Conservation (phyloP, 75 land plant species). For the Selaginella moellendorffii region DNA sequence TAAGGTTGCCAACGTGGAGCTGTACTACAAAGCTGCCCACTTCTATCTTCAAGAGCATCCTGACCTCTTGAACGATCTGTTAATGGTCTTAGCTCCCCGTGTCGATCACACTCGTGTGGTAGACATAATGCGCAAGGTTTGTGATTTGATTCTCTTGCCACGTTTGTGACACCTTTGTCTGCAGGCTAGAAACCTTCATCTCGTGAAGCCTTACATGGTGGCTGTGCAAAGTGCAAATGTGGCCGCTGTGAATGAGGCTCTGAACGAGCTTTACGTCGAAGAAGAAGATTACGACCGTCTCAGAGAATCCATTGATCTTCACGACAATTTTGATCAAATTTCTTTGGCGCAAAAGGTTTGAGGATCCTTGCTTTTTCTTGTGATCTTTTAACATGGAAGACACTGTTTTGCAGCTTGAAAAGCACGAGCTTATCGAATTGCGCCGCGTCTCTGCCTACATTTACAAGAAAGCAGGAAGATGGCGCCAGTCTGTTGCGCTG, state of each 20-base stretch:
- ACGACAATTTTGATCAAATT: constrained; percentile 96
- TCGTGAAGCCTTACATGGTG: constrained; percentile 97
- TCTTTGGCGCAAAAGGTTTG: constrained; percentile 91
- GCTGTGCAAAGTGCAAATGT: constrained; percentile 89
- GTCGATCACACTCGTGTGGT: constrained; percentile 94
- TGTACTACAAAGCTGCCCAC: constrained; percentile 93
- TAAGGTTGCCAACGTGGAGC: constrained; percentile 85
- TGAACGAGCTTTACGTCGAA: constrained; percentile 84
- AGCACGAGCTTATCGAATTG: constrained; percentile 95
- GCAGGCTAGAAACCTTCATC: constrained; percentile 70
- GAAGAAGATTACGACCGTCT: constrained; percentile 95
- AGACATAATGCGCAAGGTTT: constrained; percentile 90
- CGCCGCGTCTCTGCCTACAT: constrained; percentile 91
- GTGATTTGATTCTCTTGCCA: neutral
- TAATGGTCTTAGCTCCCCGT: constrained; percentile 77
- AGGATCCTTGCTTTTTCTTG: neutral
- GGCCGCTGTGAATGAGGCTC: constrained; percentile 89
- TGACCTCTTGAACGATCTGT: constrained; percentile 80
- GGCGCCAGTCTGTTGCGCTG: constrained; percentile 93
- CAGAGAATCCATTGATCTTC: constrained; percentile 90
- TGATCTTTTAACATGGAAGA: neutral
- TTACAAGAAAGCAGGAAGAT: constrained; percentile 93
- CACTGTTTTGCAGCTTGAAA: constrained; percentile 53
- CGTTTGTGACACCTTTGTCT: constrained; percentile 1
- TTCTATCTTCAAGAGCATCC: constrained; percentile 95